These are phyloP conservation scores for Epichloe hybrida DNA, from an alignment of 2,329 filamentous ascomycete species.

Conservation along the genomic window DNA sequence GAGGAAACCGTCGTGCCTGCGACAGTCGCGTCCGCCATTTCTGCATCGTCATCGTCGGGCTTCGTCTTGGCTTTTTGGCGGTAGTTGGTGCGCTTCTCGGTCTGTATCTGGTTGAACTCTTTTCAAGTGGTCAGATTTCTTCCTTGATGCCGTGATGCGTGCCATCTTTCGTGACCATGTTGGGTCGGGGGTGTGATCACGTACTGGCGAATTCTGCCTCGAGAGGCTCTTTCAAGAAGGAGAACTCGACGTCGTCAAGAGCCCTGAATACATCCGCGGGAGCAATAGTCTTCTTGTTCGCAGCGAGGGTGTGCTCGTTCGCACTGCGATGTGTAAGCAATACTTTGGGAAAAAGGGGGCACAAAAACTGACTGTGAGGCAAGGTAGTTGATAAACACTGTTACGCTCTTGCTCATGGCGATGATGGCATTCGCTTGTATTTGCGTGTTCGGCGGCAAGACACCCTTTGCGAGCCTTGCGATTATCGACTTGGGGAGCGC, in stretches of 20 bases:
- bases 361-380: conserved; percentile 45
- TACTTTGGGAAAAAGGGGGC: too few species aligned
- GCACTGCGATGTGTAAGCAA: conserved; percentile 34
- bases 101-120: conserved; percentile 63
- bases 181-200: too few species aligned
- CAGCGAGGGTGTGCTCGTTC: conserved; percentile 52
- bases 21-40: conserved; percentile 25
- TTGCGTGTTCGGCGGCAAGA: conserved; percentile 67
- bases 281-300: conserved; percentile 66
- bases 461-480: conserved; percentile 64
- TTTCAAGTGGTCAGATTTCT: too few species aligned
- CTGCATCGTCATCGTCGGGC: conserved; percentile 20
- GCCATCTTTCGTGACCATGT: too few species aligned
- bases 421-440: conserved; percentile 72
- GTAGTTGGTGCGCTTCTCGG: conserved; percentile 61
- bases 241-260: conserved; percentile 63
- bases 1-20: conserved; percentile 20
- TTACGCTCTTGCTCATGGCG: conserved; percentile 59
- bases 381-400: conserved; percentile 72
- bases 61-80: conserved; percentile 57
- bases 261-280: conserved; percentile 65
- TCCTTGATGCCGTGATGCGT: too few species aligned
- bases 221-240: conserved; percentile 56
- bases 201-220: conserved; percentile 65
- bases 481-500: conserved; percentile 71